These are phyloP conservation scores for Pneumocystis sp. DNA, from an alignment of 1,139 yeast species.

Conservation along the genomic window DNA sequence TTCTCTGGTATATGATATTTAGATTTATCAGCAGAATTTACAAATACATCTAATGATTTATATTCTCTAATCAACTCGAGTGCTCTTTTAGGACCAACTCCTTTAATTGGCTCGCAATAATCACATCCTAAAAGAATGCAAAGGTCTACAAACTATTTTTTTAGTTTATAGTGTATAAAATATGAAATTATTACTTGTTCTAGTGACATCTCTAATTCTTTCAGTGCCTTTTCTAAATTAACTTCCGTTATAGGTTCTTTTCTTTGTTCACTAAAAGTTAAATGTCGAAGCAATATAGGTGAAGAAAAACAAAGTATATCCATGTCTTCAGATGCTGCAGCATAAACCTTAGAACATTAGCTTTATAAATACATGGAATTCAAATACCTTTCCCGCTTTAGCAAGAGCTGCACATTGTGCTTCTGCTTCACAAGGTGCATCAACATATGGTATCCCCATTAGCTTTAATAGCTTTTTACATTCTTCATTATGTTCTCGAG, in stretches of 20 bases:
- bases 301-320: constrained; percentile 89
- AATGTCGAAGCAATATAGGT: constrained; percentile 66
- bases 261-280: constrained; percentile 86
- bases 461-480: constrained; percentile 62
- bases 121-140: constrained; percentile 94
- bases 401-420: constrained; percentile 96
- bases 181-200: constrained; percentile 28
- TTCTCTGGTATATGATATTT: constrained; percentile 72
- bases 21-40: constrained; percentile 35
- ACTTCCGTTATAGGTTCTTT: constrained; percentile 87
- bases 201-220: constrained; percentile 57
- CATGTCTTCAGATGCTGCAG: constrained; percentile 98
- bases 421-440: constrained; percentile 97
- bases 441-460: constrained; percentile 90
- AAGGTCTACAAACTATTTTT: constrained; percentile 50
- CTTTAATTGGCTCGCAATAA: constrained; percentile 86
- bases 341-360: constrained; percentile 47
- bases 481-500: constrained; percentile 83
- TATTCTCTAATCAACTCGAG: constrained; percentile 75
- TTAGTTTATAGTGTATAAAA: background rate
- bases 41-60: constrained; percentile 60
- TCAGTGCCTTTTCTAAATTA: constrained; percentile 49
- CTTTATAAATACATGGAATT: background rate
- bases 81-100: constrained; percentile 94
- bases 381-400: constrained; percentile 39